A percentile compares a stretch with the other conserved stretches of the same genome.
phyloP scores from a whole-genome alignment of 1,284 basidiomycete genomes.

The Austroboletus rostrupii region DNA sequence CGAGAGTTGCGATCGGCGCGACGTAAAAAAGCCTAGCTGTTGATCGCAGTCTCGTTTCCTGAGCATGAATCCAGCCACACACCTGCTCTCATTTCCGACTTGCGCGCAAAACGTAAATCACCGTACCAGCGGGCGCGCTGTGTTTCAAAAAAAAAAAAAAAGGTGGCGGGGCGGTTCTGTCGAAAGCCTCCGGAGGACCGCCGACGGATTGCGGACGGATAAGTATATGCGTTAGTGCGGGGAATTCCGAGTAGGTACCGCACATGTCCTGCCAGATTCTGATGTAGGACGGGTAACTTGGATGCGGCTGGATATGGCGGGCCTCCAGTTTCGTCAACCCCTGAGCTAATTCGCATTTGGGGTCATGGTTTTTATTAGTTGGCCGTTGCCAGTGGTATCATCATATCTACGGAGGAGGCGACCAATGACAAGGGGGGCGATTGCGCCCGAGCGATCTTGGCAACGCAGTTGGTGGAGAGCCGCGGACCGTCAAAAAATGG shows the following conservation, averaged over 20 bases:
- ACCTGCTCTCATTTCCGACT: neutral
- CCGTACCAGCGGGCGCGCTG: neutral
- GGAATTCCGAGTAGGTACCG: neutral
- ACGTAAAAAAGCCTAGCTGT: neutral
- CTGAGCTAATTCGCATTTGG: neutral
- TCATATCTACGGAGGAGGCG: neutral
- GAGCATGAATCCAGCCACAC: neutral
- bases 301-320: neutral
- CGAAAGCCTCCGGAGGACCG: neutral
- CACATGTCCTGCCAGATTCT: neutral
- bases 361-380: neutral
- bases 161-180: too few species aligned
- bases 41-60: neutral
- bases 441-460: neutral
- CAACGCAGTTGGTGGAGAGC: neutral
- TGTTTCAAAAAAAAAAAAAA: neutral
- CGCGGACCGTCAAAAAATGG: neutral
- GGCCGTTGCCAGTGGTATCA: neutral
- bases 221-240: neutral
- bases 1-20: neutral
- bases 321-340: neutral
- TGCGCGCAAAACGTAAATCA: constrained; percentile 19
- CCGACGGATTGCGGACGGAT: neutral
- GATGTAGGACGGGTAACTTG: neutral
- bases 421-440: neutral